Evolutionary conservation across 2,329 filamentous ascomycete species (phyloP).

Genomic region (Ophiosphaerella korrae): DNA sequence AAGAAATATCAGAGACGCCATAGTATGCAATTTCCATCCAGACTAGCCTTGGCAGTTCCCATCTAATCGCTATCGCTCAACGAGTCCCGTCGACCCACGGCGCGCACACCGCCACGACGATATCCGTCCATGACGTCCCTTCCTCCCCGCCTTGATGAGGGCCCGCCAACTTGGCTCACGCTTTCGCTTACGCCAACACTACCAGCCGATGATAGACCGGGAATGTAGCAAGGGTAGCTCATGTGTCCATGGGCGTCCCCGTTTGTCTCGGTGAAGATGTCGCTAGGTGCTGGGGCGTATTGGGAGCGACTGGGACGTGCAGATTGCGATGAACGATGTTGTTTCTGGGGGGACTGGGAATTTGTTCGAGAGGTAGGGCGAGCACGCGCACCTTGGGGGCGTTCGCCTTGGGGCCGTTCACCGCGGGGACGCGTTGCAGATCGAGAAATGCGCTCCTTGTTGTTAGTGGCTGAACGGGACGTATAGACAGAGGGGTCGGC

Average conservation of each 20-base stretch:
- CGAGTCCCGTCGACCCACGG: conserved; percentile 54
- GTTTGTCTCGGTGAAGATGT: conserved; percentile 48
- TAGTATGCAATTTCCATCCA: background rate
- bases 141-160: conserved; percentile 44
- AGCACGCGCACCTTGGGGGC: conserved; percentile 29
- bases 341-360: conserved; percentile 43
- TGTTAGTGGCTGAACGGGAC: conserved; percentile 17
- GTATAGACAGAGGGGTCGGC: conserved; percentile 36
- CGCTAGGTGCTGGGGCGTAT: conserved; percentile 23
- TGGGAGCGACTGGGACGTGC: conserved; percentile 8
- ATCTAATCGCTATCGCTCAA: conserved; percentile 58
- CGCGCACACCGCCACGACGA: conserved; percentile 47
- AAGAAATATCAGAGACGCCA: background rate
- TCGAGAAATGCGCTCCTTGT: conserved; percentile 19
- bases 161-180: conserved; percentile 47
- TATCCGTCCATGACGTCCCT: conserved; percentile 52
- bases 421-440: conserved; percentile 18
- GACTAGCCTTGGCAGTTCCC: background rate
- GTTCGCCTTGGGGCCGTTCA: conserved; percentile 12
- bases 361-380: conserved; percentile 22
- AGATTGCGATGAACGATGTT: conserved; percentile 37
- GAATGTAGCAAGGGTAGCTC: conserved; percentile 63
- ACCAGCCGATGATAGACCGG: conserved; percentile 53
- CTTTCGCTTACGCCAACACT: conserved; percentile 46
- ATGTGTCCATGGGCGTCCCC: conserved; percentile 55